A percentile compares a stretch with the other conserved stretches of the same genome.
Conservation (phyloP, 768 basidiomycete genomes). For the Termitomyces sp. region DNA sequence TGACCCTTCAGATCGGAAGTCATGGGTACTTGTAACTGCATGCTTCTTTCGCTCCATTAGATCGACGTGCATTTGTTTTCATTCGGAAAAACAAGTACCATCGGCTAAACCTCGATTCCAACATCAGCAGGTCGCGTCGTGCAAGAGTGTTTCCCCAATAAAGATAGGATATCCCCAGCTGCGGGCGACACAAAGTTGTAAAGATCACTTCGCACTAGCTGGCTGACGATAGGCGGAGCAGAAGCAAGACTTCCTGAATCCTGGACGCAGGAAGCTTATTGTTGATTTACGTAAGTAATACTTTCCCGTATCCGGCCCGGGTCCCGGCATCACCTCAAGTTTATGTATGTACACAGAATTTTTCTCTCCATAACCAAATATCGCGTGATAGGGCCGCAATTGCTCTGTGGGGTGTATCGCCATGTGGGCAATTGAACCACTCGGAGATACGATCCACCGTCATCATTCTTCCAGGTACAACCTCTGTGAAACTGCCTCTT, state of each 20-base stretch:
- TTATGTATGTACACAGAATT: too few relatives aligned
- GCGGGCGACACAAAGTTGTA: neutral
- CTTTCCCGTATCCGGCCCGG: neutral
- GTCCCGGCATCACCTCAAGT: neutral
- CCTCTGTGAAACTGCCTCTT: neutral
- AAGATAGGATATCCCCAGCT: neutral
- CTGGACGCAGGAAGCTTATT: neutral
- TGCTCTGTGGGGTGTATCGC: neutral
- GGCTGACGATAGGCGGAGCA: neutral
- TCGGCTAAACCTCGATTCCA: neutral
- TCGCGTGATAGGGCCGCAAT: neutral
- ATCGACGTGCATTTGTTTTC: neutral
- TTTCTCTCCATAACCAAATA: neutral
- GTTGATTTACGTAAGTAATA: neutral
- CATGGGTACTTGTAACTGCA: neutral
- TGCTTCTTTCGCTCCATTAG: slow-evolving; percentile 4
- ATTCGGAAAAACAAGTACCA: neutral
- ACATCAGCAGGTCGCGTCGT: neutral
- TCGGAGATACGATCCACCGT: neutral
- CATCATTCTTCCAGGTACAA: neutral
- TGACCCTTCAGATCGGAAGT: neutral
- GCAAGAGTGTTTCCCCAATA: neutral
- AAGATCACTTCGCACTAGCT: neutral
- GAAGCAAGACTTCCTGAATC: neutral
- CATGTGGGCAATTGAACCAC: neutral